Conservation (phyloP, 2,329 filamentous ascomycete species). For the Aspergillus alliaceus region DNA sequence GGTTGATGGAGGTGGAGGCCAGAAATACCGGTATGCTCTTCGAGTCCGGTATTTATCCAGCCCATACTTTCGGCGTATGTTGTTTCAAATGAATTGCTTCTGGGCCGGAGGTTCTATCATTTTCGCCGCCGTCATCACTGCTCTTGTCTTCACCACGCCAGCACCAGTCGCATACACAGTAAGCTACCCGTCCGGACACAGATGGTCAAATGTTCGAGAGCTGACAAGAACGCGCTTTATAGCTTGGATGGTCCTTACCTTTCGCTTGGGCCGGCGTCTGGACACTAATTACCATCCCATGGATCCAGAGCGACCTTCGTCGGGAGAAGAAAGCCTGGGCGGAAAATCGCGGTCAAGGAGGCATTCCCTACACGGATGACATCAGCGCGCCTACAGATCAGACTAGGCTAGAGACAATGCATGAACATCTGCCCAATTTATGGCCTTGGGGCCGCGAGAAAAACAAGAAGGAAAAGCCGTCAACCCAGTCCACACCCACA, state of each 20-base stretch:
- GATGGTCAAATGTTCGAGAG: not conserved
- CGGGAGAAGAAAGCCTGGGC: constrained; percentile 46
- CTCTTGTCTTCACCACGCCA: constrained; percentile 50
- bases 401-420: constrained; percentile 39
- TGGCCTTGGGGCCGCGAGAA: constrained; percentile 29
- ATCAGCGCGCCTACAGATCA: constrained; percentile 35
- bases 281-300: constrained; percentile 47
- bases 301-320: constrained; percentile 47
- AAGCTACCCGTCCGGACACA: constrained; percentile 12
- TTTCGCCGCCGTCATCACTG: constrained; percentile 48
- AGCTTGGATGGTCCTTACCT: constrained; percentile 19
- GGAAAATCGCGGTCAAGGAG: constrained; percentile 33
- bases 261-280: constrained; percentile 45
- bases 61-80: constrained; percentile 54
- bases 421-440: constrained; percentile 28
- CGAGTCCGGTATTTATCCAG: constrained; percentile 55
- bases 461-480: constrained; percentile 20
- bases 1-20: constrained; percentile 63
- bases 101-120: constrained; percentile 56
- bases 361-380: constrained; percentile 39
- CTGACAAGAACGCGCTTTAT: not conserved
- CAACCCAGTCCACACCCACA: constrained; percentile 22
- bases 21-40: constrained; percentile 53
- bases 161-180: constrained; percentile 51
- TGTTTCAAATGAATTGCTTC: constrained; percentile 57